Conservation (phyloP, 1,284 basidiomycete genomes). For the Leccinum variabile region DNA sequence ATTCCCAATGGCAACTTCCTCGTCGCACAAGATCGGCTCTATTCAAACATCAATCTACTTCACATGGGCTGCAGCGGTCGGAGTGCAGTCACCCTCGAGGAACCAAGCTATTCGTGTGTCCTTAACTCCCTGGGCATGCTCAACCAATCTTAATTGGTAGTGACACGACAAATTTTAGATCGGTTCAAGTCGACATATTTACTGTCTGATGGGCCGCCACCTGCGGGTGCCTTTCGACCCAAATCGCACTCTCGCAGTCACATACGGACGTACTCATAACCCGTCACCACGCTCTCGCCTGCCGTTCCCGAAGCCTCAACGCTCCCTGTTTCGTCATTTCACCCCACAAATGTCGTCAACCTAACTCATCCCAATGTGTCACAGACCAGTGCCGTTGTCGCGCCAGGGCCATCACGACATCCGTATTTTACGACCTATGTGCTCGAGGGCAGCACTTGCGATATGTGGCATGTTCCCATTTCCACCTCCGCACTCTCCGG, state of each 20-base stretch:
- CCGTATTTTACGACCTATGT: slow-evolving; percentile 47
- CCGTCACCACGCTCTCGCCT: slow-evolving; percentile 28
- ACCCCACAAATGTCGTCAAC: too few species aligned
- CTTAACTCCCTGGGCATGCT: slow-evolving; percentile 10
- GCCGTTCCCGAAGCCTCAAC: slow-evolving; percentile 25
- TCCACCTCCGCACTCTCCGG: slow-evolving; percentile 17
- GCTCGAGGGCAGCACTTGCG: slow-evolving; percentile 61
- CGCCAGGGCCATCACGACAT: slow-evolving; percentile 26
- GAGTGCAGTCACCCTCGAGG: slow-evolving; percentile 71
- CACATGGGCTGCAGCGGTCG: slow-evolving; percentile 77
- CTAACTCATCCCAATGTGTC: background rate
- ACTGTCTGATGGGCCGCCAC: slow-evolving; percentile 44
- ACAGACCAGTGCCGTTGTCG: slow-evolving; percentile 10
- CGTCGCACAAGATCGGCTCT: slow-evolving; percentile 60
- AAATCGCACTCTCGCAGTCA: slow-evolving; percentile 34
- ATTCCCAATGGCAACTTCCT: slow-evolving; percentile 71
- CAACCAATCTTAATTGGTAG: slow-evolving; percentile 37
- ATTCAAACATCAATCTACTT: slow-evolving; percentile 74
- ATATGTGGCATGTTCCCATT: slow-evolving; percentile 65
- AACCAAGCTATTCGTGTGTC: slow-evolving; percentile 45
- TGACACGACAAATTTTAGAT: slow-evolving; percentile 65
- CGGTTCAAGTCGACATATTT: slow-evolving; percentile 71
- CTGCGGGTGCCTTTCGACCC: slow-evolving; percentile 28
- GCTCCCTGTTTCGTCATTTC: background rate
- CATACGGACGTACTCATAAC: slow-evolving; percentile 32